Evolutionary conservation across 768 basidiomycete genomes (phyloP).

Genomic region (Omphalotus guepiniiformis): DNA sequence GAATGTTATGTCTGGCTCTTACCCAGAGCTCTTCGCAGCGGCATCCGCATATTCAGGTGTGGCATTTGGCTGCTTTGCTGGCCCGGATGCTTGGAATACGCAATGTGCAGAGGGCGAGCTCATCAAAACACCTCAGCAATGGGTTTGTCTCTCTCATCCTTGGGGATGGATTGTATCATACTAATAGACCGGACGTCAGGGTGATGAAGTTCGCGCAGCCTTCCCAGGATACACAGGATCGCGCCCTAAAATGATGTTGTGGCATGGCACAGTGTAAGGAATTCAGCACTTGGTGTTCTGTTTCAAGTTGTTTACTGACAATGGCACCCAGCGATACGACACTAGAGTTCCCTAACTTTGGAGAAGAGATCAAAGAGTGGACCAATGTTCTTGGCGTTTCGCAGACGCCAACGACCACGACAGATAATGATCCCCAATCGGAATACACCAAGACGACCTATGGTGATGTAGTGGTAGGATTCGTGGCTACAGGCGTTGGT

Average conservation of each 20-base stretch:
- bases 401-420: slow-evolving; percentile 33
- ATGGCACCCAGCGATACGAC: slow-evolving; percentile 38
- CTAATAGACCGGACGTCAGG: slow-evolving; percentile 21
- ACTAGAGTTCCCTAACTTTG: slow-evolving; percentile 45
- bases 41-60: slow-evolving; percentile 49
- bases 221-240: slow-evolving; percentile 51
- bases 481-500: slow-evolving; percentile 40
- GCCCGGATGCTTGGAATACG: slow-evolving; percentile 42
- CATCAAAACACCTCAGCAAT: slow-evolving; percentile 43
- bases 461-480: slow-evolving; percentile 34
- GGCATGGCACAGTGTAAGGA: slow-evolving; percentile 46
- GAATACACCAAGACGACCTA: slow-evolving; percentile 46
- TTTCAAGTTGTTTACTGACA: neutral
- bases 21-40: slow-evolving; percentile 50
- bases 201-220: slow-evolving; percentile 39
- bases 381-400: slow-evolving; percentile 48
- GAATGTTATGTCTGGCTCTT: slow-evolving; percentile 45
- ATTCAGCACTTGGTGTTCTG: neutral
- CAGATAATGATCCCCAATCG: slow-evolving; percentile 36
- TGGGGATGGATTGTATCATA: neutral
- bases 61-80: slow-evolving; percentile 51
- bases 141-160: slow-evolving; percentile 27
- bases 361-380: slow-evolving; percentile 52
- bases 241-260: slow-evolving; percentile 48
- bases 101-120: slow-evolving; percentile 41